Evolutionary conservation across 2,329 filamentous ascomycete species (phyloP), one percentile per base, ranked within the genome.

Genomic region (Pyrenophora teres): DNA sequence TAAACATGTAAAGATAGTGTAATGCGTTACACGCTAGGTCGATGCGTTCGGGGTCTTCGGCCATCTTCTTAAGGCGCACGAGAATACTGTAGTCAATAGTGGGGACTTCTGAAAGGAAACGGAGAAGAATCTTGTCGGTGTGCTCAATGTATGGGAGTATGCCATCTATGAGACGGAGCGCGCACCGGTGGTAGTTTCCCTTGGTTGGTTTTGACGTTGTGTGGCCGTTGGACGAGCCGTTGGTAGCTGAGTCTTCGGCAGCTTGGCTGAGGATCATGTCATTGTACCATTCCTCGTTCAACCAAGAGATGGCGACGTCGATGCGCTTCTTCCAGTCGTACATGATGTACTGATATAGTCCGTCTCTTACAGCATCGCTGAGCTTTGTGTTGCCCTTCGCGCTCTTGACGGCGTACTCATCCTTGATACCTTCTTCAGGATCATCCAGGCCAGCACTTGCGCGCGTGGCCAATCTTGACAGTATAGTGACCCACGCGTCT

Each of bases 221-320:
- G 30, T 82, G 68, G 3, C 83, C 79, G 6, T 81, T 80, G 35
- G 81, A 9, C 71, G 70, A 40, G 69, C 57, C 57, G 18, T 63
- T 74, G 30, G 72, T 58, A 4, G 62, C 39, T 3, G 54, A 43
- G 9, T 44, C 33, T 6, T 65, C 51, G 4, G 53, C 44, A 7
- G 60, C 44, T 35, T 81, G 76, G 38, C 76, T 69, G 46, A 81
- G 77, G 27, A 91, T 74, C 37, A 80, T 86, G 71, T 97, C 93
- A 65, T 92, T 95, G 74, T 96, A 97, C 93, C 94, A 99, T 75
- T 99, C 94, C 73, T 99, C 94, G 64, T 88, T 96, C 13, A 99
- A 81, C 94, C 94, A 99, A 6, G 88, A 87, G 44, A 97, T 91
- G 1, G 92, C 93, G 18, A 94, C 84, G 62, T 95, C 92, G 57